Conservation (phyloP, 164 flowering plant species). For the Kalanchoe fedtschenkoi region DNA sequence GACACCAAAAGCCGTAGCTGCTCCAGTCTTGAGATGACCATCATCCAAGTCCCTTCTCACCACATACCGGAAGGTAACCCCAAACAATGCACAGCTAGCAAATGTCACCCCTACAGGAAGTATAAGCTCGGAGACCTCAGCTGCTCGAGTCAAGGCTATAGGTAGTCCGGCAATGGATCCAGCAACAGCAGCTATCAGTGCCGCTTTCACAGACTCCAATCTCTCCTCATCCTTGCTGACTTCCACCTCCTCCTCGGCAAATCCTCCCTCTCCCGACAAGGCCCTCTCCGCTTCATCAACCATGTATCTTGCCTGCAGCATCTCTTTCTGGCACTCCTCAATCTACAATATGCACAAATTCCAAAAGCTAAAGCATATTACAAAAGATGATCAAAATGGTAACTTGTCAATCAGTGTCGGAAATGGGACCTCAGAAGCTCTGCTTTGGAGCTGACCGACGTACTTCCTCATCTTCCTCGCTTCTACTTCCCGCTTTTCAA, state of each 20-base stretch:
- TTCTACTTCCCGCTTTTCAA: constrained; percentile 59
- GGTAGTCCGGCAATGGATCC: constrained; percentile 85
- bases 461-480: constrained; percentile 41
- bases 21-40: constrained; percentile 75
- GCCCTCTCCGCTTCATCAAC: constrained; percentile 76
- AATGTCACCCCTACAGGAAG: constrained; percentile 58
- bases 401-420: background rate
- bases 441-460: constrained; percentile 42
- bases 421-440: constrained; percentile 55
- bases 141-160: constrained; percentile 39
- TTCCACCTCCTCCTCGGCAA: constrained; percentile 13
- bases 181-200: constrained; percentile 49
- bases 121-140: constrained; percentile 34
- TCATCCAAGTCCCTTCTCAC: constrained; percentile 80
- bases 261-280: constrained; percentile 20
- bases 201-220: constrained; percentile 76
- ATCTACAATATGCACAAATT: constrained; percentile 34
- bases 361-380: background rate
- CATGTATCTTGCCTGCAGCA: constrained; percentile 58
- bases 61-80: constrained; percentile 74
- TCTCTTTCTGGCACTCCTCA: constrained; percentile 77
- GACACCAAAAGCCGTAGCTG: constrained; percentile 69
- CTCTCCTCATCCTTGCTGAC: constrained; percentile 50
- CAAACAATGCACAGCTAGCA: constrained; percentile 76
- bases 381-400: background rate